Percentiles rank a stretch among this genome's conserved stretches.
Evolutionary conservation across 306 rosid genomes (phyloP).

Genomic region (Cucumis sativus): DNA sequence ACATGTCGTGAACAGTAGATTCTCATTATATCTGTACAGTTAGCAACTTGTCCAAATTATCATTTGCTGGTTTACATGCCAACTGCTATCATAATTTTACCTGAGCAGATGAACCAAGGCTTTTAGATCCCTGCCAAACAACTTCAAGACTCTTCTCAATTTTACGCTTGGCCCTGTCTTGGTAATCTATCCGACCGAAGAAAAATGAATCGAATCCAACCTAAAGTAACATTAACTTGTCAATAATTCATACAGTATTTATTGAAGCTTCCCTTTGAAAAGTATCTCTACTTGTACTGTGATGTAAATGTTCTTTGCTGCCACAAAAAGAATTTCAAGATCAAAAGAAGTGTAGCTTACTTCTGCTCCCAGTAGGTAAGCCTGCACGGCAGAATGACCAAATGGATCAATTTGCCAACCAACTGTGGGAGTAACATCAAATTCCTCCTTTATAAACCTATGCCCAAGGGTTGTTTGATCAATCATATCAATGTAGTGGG

Average conservation of each 20-base stretch:
- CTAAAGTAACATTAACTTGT: slow-evolving; percentile 16
- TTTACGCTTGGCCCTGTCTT: slow-evolving; percentile 41
- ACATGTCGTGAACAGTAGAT: neutral
- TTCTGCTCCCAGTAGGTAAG: slow-evolving; percentile 46
- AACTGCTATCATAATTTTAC: slow-evolving; percentile 5
- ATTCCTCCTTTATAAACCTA: slow-evolving; percentile 23
- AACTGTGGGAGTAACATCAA: slow-evolving; percentile 32
- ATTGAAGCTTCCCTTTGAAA: neutral
- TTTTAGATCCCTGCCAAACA: slow-evolving; percentile 41
- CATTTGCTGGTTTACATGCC: neutral
- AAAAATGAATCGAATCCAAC: slow-evolving; percentile 40
- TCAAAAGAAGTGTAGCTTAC: slow-evolving; percentile 12
- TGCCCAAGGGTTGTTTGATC: slow-evolving; percentile 37
- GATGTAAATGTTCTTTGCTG: neutral
- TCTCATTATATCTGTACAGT: neutral
- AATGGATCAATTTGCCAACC: slow-evolving; percentile 60
- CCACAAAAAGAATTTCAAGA: neutral
- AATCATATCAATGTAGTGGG: slow-evolving; percentile 77
- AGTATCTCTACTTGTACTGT: neutral
- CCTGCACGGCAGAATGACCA: slow-evolving; percentile 54
- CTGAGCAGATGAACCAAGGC: slow-evolving; percentile 38
- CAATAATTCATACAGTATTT: neutral
- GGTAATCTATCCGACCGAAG: slow-evolving; percentile 41
- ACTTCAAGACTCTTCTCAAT: slow-evolving; percentile 37
- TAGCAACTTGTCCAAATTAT: neutral